These are phyloP conservation scores for Monosporascus sp. DNA, from an alignment of 2,329 filamentous ascomycete species.

Conservation along the genomic window DNA sequence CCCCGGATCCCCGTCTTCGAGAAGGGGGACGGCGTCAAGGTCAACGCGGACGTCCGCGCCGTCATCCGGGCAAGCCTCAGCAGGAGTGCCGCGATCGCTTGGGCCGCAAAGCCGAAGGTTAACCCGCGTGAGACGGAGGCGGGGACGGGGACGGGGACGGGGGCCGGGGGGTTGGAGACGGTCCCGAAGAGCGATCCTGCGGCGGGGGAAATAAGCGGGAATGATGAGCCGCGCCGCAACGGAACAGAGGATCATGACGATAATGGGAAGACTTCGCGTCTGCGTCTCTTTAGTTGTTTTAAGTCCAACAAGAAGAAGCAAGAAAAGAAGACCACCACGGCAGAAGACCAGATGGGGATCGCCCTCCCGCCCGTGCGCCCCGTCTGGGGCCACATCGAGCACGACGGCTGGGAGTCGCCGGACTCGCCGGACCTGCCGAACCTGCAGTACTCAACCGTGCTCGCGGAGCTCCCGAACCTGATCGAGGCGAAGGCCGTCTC, in stretches of 20 bases:
- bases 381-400: slow-evolving; percentile 78
- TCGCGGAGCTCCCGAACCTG: slow-evolving; percentile 79
- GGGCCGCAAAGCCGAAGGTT: slow-evolving; percentile 67
- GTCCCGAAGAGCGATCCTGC: slow-evolving; percentile 2
- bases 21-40: slow-evolving; percentile 57
- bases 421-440: slow-evolving; percentile 67
- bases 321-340: slow-evolving; percentile 10
- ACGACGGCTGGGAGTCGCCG: slow-evolving; percentile 85
- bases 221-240: background rate
- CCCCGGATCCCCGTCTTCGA: slow-evolving; percentile 62
- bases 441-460: slow-evolving; percentile 76
- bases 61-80: slow-evolving; percentile 69
- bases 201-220: slow-evolving; percentile 1
- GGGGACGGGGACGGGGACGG: slow-evolving; percentile 11
- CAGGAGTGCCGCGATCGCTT: slow-evolving; percentile 76
- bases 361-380: slow-evolving; percentile 46
- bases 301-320: slow-evolving; percentile 22
- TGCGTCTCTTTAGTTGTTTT: slow-evolving; percentile 13
- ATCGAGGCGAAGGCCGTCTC: slow-evolving; percentile 93
- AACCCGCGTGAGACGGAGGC: slow-evolving; percentile 21
- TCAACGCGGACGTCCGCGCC: slow-evolving; percentile 66
- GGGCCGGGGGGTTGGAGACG: slow-evolving; percentile 9
- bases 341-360: slow-evolving; percentile 35
- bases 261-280: background rate
- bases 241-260: slow-evolving; percentile 5